Evolutionary conservation across 352 stramenopile species (phyloP).

Genomic region (Globisporangium apiculatum): DNA sequence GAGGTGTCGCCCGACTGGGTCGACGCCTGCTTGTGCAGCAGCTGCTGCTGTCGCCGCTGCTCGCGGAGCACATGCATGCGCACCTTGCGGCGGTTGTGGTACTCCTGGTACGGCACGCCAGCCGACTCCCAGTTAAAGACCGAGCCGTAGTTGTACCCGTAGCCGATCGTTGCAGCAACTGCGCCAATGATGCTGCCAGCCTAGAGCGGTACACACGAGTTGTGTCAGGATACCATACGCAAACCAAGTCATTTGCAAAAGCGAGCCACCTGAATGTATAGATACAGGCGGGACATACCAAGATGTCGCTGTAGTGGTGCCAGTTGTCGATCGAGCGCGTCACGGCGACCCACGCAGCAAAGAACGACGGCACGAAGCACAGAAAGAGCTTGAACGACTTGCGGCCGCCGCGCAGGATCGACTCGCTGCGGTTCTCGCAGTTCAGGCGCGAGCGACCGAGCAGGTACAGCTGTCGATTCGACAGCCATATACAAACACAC

Average conservation of each 20-base stretch:
- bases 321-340: slow-evolving; percentile 81
- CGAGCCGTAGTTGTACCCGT: slow-evolving; percentile 66
- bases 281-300: slow-evolving; percentile 18
- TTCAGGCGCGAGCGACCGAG: slow-evolving; percentile 60
- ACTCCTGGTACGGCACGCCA: slow-evolving; percentile 24
- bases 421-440: slow-evolving; percentile 36
- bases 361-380: slow-evolving; percentile 46
- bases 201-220: slow-evolving; percentile 3
- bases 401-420: slow-evolving; percentile 35
- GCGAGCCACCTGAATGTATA: neutral
- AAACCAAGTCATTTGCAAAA: neutral
- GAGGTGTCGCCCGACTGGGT: slow-evolving; percentile 9
- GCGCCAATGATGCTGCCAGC: slow-evolving; percentile 61
- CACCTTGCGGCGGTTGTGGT: slow-evolving; percentile 20
- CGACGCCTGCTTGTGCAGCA: slow-evolving; percentile 15
- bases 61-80: slow-evolving; percentile 17
- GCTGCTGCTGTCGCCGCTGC: slow-evolving; percentile 8
- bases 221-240: too few relatives aligned
- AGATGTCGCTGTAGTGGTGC: slow-evolving; percentile 80
- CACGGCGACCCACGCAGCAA: slow-evolving; percentile 65
- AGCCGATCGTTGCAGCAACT: slow-evolving; percentile 39
- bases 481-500: too few relatives aligned
- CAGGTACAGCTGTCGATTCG: slow-evolving; percentile 42
- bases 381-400: slow-evolving; percentile 66
- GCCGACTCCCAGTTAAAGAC: slow-evolving; percentile 36